Evolutionary conservation across 2,329 filamentous ascomycete genomes (phyloP), one percentile per base, ranked within the genome.

Genomic region (Sporothrix inflata): DNA sequence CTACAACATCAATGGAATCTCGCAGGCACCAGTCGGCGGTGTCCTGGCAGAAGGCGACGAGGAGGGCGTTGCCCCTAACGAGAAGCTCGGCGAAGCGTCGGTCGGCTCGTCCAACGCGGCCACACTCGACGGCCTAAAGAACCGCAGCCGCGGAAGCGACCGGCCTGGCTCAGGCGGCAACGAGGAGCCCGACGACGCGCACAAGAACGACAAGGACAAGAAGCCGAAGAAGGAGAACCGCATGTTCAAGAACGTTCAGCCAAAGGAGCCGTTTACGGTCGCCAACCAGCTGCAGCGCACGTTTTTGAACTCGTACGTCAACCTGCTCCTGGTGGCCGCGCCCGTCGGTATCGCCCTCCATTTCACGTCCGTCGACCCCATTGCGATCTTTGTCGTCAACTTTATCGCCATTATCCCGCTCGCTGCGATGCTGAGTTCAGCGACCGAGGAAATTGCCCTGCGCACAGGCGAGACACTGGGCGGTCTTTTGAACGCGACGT

Each of bases 361-460:
- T 77, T 94, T 89, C 21, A 75, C 78, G 4, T 77, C 79, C 12
- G 82, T 92, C 69, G 84, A 87, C 77, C 84, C 86, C 3, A 85
- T 91, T 72, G 87, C 86, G 42, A 85, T 96, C 63, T 98, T 98
- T 78, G 88, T 94, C 71, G 88, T 98, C 81, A 98, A 98, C 83
- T 98, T 98, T 78, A 88, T 98, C 75, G 95, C 94, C 73, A 97
- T 97, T 76, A 90, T 97, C 69, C 94, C 94, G 0, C 86, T 97
- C 57, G 94, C 94, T 9, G 92, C 91, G 14, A 90, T 97, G 85
- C 85, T 97, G 27, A 90, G 91, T 77, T 95, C 91, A 76, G 92
- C 92, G 0, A 97, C 95, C 0, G 95, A 98, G 80, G 94, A 97
- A 80, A 91, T 98, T 75, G 92, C 94, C 3, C 82, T 94, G 70